These are phyloP conservation scores for Trypanosoma vivax DNA, from an alignment of 208 protist species.

Conservation along the genomic window DNA sequence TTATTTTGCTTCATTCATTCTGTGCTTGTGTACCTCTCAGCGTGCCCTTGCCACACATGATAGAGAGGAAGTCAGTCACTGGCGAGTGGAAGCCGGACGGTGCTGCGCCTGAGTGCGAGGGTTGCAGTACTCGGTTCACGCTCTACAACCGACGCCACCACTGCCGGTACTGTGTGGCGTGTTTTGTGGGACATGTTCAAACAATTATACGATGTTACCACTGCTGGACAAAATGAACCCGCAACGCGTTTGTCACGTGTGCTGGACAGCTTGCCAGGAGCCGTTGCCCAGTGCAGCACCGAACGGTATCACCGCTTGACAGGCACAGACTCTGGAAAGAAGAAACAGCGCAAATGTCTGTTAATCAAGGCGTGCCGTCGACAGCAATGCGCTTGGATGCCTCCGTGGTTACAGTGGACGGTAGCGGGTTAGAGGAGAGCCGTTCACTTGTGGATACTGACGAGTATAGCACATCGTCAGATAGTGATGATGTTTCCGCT, in stretches of 20 bases:
- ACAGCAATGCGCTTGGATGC: no score
- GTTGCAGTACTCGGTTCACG: slow-evolving; percentile 22
- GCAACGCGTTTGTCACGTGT: slow-evolving; percentile 41
- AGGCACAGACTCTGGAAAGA: no score
- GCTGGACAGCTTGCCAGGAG: no score
- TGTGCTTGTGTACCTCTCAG: slow-evolving; percentile 2
- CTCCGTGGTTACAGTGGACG: no score
- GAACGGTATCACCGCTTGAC: neutral
- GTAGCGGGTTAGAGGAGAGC: no score
- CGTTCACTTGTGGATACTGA: no score
- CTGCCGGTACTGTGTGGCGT: slow-evolving; percentile 27
- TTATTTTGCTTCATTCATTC: neutral
- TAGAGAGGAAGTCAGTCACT: slow-evolving; percentile 1
- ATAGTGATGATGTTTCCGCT: slow-evolving; percentile 21
- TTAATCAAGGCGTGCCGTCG: no score
- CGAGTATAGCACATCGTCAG: slow-evolving; percentile 9
- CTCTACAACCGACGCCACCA: slow-evolving; percentile 32
- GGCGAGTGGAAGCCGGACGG: slow-evolving; percentile 30
- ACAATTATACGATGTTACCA: slow-evolving; percentile 13
- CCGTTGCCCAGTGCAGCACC: neutral
- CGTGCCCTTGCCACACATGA: neutral
- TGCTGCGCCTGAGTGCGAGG: slow-evolving; percentile 19
- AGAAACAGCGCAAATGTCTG: no score
- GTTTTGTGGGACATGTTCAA: slow-evolving; percentile 40
- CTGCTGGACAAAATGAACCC: slow-evolving; percentile 16